Conservation (phyloP, 495 filamentous ascomycete species). For the Talaromyces borbonicus region DNA sequence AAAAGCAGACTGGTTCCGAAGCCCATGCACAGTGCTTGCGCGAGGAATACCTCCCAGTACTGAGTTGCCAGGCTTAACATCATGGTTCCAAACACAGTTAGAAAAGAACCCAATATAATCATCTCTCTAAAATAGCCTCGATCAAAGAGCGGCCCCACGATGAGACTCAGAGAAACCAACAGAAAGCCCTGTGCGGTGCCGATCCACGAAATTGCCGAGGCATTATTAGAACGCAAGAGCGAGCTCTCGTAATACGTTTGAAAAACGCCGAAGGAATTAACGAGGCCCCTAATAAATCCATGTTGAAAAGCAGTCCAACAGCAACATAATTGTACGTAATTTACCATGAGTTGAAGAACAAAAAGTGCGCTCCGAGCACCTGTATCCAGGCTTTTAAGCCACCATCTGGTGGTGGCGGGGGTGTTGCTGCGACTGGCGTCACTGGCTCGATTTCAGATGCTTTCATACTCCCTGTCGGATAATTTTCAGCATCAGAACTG, state of each 20-base stretch:
- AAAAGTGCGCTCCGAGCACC: conserved; percentile 41
- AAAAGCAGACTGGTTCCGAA: conserved; percentile 53
- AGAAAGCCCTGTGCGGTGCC: conserved; percentile 2
- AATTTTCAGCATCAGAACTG: not conserved
- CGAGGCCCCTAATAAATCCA: conserved; percentile 18
- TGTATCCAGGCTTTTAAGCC: conserved; percentile 37
- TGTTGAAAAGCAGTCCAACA: not conserved
- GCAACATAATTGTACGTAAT: conserved; percentile 3
- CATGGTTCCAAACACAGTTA: conserved; percentile 64
- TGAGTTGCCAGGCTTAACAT: conserved; percentile 45
- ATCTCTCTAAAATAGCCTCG: conserved; percentile 54
- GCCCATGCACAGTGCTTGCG: conserved; percentile 25
- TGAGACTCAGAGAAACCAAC: conserved; percentile 30
- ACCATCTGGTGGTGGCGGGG: not conserved
- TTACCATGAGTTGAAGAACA: conserved; percentile 53
- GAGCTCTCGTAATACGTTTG: conserved; percentile 38
- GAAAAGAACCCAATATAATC: conserved; percentile 39
- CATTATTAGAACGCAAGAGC: conserved; percentile 16
- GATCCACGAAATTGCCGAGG: conserved; percentile 15
- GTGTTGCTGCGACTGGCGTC: not conserved
- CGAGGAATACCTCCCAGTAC: conserved; percentile 42
- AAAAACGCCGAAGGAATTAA: conserved; percentile 43
- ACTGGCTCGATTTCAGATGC: not conserved
- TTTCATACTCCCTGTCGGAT: not conserved
- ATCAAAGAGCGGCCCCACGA: conserved; percentile 64